phyloP scores from a whole-genome alignment of 192 early-diverging fungal genomes.

The Gonapodya prolifera region DNA sequence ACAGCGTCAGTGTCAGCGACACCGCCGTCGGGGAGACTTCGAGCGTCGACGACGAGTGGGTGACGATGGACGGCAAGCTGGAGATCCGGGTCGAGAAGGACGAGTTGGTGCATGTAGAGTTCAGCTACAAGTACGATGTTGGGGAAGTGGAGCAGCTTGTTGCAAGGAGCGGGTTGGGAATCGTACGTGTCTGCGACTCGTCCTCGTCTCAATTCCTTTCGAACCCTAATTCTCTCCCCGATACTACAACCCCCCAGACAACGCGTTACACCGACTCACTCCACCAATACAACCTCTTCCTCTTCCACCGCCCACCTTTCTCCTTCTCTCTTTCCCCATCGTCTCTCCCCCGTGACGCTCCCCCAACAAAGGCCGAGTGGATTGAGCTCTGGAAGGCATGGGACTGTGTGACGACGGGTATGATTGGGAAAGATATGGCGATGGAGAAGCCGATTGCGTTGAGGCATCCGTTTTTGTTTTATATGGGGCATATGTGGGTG shows the following conservation, averaged over 20 bases:
- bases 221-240: no score
- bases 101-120: slow-evolving; percentile 82
- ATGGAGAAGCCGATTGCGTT: slow-evolving; percentile 64
- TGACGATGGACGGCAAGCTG: slow-evolving; percentile 12
- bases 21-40: neutral
- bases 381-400: slow-evolving; percentile 65
- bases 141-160: slow-evolving; percentile 41
- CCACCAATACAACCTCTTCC: slow-evolving; percentile 38
- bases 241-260: slow-evolving; percentile 27
- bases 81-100: slow-evolving; percentile 41
- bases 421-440: slow-evolving; percentile 42
- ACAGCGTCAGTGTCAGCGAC: neutral
- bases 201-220: no score
- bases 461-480: slow-evolving; percentile 82
- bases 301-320: slow-evolving; percentile 42
- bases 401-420: slow-evolving; percentile 51
- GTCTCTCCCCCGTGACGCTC: neutral
- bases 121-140: slow-evolving; percentile 69
- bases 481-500: slow-evolving; percentile 84
- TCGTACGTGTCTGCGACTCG: no score
- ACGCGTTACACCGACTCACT: slow-evolving; percentile 39
- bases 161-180: slow-evolving; percentile 9
- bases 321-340: slow-evolving; percentile 4
- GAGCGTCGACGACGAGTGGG: slow-evolving; percentile 7
- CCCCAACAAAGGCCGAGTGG: slow-evolving; percentile 64